These are phyloP conservation scores for Metschnikowia amazonensis DNA, from an alignment of 805 yeast genomes.

Conservation along the genomic window DNA sequence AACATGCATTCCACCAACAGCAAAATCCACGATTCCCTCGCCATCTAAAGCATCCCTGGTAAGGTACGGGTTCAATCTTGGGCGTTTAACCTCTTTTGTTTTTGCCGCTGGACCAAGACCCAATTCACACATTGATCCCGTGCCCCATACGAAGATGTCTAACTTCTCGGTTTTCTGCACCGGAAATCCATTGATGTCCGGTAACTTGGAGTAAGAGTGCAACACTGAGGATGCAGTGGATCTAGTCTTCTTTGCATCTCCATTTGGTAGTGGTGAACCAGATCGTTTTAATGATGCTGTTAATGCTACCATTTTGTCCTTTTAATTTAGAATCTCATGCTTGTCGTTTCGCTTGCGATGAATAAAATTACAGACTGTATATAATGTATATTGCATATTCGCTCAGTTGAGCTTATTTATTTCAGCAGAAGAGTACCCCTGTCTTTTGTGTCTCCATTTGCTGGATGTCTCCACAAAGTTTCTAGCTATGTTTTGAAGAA, in stretches of 20 bases:
- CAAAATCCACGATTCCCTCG: constrained; percentile 74
- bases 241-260: constrained; percentile 24
- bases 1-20: constrained; percentile 96
- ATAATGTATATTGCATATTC: neutral
- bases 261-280: constrained; percentile 18
- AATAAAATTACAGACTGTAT: neutral
- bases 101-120: constrained; percentile 95
- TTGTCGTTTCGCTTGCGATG: constrained; percentile 2
- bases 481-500: constrained; percentile 41
- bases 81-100: constrained; percentile 92
- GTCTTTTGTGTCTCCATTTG: constrained; percentile 40
- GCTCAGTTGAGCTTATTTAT: constrained; percentile 30
- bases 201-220: constrained; percentile 46
- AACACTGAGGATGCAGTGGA: constrained; percentile 41
- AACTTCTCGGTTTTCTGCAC: constrained; percentile 43
- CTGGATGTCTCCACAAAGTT: constrained; percentile 37
- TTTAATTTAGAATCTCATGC: neutral
- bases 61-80: constrained; percentile 81
- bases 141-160: constrained; percentile 90
- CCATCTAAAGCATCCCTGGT: constrained; percentile 45
- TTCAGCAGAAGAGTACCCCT: constrained; percentile 35
- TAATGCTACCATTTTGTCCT: constrained; percentile 42
- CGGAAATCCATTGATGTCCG: constrained; percentile 42
- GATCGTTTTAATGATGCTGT: constrained; percentile 32
- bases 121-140: constrained; percentile 95